Evolutionary conservation across 129 eudicot genomes (phyloP).

Genomic region (Pulicaria dysenterica): DNA sequence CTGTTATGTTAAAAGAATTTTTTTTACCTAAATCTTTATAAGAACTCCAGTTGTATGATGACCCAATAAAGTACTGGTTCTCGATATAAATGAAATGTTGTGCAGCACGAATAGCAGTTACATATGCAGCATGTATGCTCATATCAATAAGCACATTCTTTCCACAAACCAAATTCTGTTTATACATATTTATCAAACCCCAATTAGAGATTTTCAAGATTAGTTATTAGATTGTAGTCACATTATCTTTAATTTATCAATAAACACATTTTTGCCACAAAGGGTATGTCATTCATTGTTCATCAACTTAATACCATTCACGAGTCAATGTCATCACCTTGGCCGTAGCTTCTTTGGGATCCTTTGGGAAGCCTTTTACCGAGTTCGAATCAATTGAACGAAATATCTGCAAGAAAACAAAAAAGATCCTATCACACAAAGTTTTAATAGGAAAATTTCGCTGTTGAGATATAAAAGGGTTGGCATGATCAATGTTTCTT

Average conservation of each 20-base stretch:
- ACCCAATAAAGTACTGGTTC: conserved; percentile 86
- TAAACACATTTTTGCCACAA: no score
- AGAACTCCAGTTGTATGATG: conserved; percentile 74
- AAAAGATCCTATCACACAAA: conserved; percentile 11
- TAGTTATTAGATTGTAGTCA: neutral
- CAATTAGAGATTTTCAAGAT: neutral
- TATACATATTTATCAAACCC: conserved; percentile 5
- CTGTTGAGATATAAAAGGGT: conserved; percentile 1
- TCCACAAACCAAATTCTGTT: conserved; percentile 81
- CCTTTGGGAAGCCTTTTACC: conserved; percentile 79
- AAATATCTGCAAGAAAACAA: conserved; percentile 55
- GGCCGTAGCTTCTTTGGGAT: conserved; percentile 66
- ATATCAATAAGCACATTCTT: conserved; percentile 84
- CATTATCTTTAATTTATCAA: no score
- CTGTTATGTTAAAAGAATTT: neutral
- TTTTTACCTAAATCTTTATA: conserved; percentile 68
- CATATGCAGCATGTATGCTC: conserved; percentile 93
- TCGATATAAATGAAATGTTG: conserved; percentile 86
- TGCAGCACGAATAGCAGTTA: conserved; percentile 87
- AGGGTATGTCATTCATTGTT: no score
- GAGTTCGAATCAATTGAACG: conserved; percentile 90
- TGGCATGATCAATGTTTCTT: conserved; percentile 28
- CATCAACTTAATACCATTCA: neutral
- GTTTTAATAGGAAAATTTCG: neutral
- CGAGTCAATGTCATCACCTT: conserved; percentile 43